Base-by-base conservation (phyloP, 2,329 filamentous ascomycete species). In the Fusarium xylarioides region DNA sequence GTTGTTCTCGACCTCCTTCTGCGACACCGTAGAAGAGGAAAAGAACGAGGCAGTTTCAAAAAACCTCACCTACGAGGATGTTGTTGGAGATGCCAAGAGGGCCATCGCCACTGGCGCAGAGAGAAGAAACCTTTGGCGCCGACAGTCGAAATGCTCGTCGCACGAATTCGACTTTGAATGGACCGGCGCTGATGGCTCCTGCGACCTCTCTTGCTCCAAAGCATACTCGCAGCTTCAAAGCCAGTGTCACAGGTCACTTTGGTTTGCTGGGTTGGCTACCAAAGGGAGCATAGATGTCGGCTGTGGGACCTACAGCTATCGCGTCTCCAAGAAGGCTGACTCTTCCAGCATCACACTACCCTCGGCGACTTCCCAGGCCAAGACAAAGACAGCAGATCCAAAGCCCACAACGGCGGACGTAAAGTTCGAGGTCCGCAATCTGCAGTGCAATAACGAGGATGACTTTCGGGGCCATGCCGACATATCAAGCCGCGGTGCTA, bases 401-500 rank as follows among this genome's bases (percentile, higher is more conserved):
- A 42, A 42, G 4, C 40, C 21, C 21, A 42, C 14, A 11, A 42
- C 21, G 1, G n/a, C 40, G 1, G 40, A 18, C 11, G 42, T 44
- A 11, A 26, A 9, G n/a, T 19, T 44, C 16, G 42, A 44, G 42
- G 1, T 44, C 42, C 42, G 0, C 16, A 44, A 26, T 18, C 42
- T 9, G 11, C n/a, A 44, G 7, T 44, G 42, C 4, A 44, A 44
- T 9, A 18, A 26, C 42, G 16, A 26, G 42, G 42, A 44, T 4
- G 42, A 26, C 42, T 44, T 44, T 26, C n/a, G 7, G 11, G 42
- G 11, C n/a, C 42, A 26, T 9, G n/a, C 16, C 1, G 42, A 44
- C 2, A 19, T 44, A 12, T 23, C 16, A 44, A 0, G 5, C 7
- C 0, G 5, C n/a, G 42, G 16, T 5, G n/a, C 11, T 9, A 9